Evolutionary conservation across 2,329 filamentous ascomycete species (phyloP), one percentile per base, ranked within the genome.

Genomic region (Hymenoscyphus repandus): DNA sequence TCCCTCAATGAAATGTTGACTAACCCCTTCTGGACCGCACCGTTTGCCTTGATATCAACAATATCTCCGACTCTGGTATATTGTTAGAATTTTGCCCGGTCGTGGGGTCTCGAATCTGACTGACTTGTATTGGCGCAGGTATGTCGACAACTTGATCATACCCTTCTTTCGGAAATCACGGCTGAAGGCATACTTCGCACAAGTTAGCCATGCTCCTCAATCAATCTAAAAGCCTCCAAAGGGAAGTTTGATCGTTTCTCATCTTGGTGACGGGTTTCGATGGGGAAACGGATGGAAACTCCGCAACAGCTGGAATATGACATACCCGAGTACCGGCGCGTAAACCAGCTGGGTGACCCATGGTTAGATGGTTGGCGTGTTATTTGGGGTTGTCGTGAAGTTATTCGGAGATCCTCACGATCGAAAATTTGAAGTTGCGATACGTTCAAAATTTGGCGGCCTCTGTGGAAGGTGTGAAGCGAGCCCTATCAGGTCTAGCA

Each of bases 11-110:
- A 49, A 20, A 52, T 47, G 44, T 58, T 55, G 17, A 64, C 85
- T 84, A 79, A 93, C 88, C 90, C 91, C 85, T 96, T 95, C 81
- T 96, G 91, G 62, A 95, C 88, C 70, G 90, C 93, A 86, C 91
- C 93, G 80, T 99, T 97, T 71, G 88, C 88, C 78, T 95, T 95
- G 74, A 99, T 90, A 74, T 99, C 93, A 70, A 99, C 93, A 68
- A 97, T 96, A 71, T 99, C 93, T 74, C 93, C 93, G 70, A 99
- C 93, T 74, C 85, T 90, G 67, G 57, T 62, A 52, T 62, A 54
- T 45, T 61, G 69, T 85, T 69, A 82, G 74, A 66, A 55, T 54
- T 61, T 42, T 18, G 31, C 18, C 18, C 38, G 38, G 11, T n/a
- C 20, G 15, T 22, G 27, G 22, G 27, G 33, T 30, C 37, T 20